phyloP scores from a whole-genome alignment of 257 asterid genomes.

The Gentiana straminea region DNA sequence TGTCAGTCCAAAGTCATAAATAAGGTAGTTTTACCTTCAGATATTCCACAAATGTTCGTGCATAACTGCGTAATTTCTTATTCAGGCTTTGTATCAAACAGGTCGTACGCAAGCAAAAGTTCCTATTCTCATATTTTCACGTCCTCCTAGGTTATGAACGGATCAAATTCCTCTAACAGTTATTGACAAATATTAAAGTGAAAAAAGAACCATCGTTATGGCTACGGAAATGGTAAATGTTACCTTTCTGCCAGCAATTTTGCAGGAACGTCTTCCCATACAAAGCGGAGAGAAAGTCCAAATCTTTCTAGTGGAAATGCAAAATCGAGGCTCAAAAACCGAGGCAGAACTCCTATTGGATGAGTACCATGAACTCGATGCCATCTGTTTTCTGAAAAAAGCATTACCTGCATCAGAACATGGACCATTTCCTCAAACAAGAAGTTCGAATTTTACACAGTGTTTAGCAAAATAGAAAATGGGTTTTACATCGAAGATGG shows the following conservation, averaged over 20 bases:
- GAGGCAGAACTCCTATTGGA: constrained; percentile 30
- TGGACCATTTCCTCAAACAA: not conserved
- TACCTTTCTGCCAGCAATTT: constrained; percentile 96
- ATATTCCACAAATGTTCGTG: too few species aligned
- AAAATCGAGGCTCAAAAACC: constrained; percentile 24
- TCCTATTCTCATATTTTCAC: not conserved
- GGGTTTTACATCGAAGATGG: constrained; percentile 28
- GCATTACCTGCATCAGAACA: constrained; percentile 29
- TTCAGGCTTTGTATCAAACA: constrained; percentile 12
- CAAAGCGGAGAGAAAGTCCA: constrained; percentile 53
- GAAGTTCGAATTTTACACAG: not conserved
- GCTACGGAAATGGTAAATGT: not conserved
- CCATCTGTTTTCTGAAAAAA: constrained; percentile 22
- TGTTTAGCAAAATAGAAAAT: not conserved
- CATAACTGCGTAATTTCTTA: not conserved
- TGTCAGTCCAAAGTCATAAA: too few species aligned
- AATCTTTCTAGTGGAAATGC: constrained; percentile 37
- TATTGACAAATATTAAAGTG: not conserved
- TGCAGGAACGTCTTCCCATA: constrained; percentile 92
- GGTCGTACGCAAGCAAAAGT: not conserved
- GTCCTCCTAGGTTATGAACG: not conserved
- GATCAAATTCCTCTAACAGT: not conserved
- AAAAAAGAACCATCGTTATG: not conserved
- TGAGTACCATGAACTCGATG: constrained; percentile 35
- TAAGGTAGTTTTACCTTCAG: too few species aligned